Conservation (phyloP, 2,329 filamentous ascomycete species). For the Xylaria digitata region DNA sequence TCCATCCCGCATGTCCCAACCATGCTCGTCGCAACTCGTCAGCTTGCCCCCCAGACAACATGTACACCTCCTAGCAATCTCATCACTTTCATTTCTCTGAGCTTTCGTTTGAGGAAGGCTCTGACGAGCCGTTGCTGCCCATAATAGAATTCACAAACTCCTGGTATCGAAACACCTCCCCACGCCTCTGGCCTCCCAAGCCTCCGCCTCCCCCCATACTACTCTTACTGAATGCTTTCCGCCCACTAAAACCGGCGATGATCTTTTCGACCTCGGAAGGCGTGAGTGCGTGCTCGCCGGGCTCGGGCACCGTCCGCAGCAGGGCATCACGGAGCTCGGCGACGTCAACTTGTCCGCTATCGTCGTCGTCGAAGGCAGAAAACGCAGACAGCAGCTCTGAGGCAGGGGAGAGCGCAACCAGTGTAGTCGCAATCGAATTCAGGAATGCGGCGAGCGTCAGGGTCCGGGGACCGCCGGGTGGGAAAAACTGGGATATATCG, state of each 20-base stretch:
- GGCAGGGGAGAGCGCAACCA: conserved; percentile 79
- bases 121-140: conserved; percentile 58
- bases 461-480: conserved; percentile 74
- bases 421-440: conserved; percentile 79
- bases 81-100: conserved; percentile 47
- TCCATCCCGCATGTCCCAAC: background rate
- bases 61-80: conserved; percentile 37
- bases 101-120: conserved; percentile 20
- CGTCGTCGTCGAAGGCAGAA: conserved; percentile 94
- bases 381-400: conserved; percentile 89
- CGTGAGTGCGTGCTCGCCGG: conserved; percentile 72
- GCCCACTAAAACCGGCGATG: conserved; percentile 85
- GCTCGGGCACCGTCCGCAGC: conserved; percentile 82
- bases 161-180: conserved; percentile 92
- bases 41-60: background rate
- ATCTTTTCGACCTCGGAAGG: conserved; percentile 85
- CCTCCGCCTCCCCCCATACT: conserved; percentile 52
- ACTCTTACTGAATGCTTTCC: conserved; percentile 81
- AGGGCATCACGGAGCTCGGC: conserved; percentile 84
- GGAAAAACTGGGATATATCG: conserved; percentile 85
- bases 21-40: conserved; percentile 6
- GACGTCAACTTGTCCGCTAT: conserved; percentile 91
- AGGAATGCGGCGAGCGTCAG: conserved; percentile 89
- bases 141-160: conserved; percentile 84
- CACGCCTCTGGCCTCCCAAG: conserved; percentile 67